Base-by-base conservation (phyloP, 257 asterid species). In the Solanum pennellii region DNA sequence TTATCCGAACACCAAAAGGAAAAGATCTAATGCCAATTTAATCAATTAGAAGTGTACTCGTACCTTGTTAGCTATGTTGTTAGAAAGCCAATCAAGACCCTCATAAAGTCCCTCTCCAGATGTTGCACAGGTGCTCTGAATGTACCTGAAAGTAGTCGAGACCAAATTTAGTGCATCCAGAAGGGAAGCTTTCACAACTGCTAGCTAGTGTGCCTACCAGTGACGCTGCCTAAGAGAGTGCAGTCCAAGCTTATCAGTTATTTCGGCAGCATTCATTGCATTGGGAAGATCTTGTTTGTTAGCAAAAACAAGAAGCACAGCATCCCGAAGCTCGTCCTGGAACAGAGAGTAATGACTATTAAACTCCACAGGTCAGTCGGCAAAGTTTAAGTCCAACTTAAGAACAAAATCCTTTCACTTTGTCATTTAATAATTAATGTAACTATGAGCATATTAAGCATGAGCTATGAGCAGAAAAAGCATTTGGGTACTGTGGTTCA, bases 271-370 rank as follows among this genome's bases (percentile, higher is more conserved):
- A 44, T 76, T 76, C 83, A 76, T 76, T 76, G 83, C 83, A 44
- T 77, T 77, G 23, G 83, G 83, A 77, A 77, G 83, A 77, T 77
- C 83, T 77, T 77, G 83, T 77, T 77, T 77, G 62, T 77, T 77
- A 77, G 83, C 83, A 77, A 77, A 77, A 77, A 77, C 83, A 77
- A 44, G 83, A 8, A 77, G 83, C 83, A 77, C 83, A n/a, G 62
- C 83, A 5, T 77, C 83, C 62, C 39, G 62, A 44, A 77, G 83
- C 62, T 77, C 83, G 44, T 77, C 83, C 83, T 77, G 62, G 37
- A 31, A 25, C n/a, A 44, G 62, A 75, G 83, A 77, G 83, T 44
- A 77, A 25, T 44, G 39, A 77, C 62, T 42, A 77, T 44, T 77
- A 77, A 44, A 77, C n/a, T 44, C 83, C 25, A 9, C 83, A 25